Conservation (phyloP, 1,284 basidiomycete genomes). For the Xerocomus nothofagi region DNA sequence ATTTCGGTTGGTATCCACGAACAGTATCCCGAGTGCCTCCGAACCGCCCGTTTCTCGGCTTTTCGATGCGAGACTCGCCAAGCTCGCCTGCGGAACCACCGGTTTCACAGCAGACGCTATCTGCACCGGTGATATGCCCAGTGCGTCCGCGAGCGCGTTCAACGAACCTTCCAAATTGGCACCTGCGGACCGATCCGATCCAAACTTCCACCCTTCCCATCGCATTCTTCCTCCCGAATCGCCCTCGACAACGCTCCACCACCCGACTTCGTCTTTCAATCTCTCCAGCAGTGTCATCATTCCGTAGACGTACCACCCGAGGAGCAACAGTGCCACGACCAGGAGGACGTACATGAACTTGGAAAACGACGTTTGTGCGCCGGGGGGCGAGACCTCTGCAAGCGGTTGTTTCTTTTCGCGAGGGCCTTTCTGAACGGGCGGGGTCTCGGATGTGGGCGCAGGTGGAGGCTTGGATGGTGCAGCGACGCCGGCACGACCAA, state of each 20-base stretch:
- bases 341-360: constrained; percentile 19
- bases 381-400: constrained; percentile 4
- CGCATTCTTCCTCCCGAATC: background rate
- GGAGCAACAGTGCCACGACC: constrained; percentile 14
- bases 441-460: background rate
- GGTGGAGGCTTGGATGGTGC: constrained; percentile 3
- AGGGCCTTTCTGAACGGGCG: background rate
- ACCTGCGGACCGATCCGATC: background rate
- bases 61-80: constrained; percentile 39
- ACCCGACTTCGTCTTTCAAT: constrained; percentile 27
- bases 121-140: constrained; percentile 62
- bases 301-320: constrained; percentile 23
- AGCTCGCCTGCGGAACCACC: constrained; percentile 57
- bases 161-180: constrained; percentile 49
- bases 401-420: background rate
- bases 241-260: constrained; percentile 24
- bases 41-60: constrained; percentile 42
- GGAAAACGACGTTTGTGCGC: constrained; percentile 5
- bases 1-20: constrained; percentile 22
- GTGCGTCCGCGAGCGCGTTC: constrained; percentile 54
- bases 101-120: constrained; percentile 61
- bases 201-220: constrained; percentile 1
- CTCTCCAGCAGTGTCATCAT: constrained; percentile 10
- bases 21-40: constrained; percentile 42
- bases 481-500: background rate